Evolutionary conservation across 768 basidiomycete genomes (phyloP).

Genomic region (Russula emetica): DNA sequence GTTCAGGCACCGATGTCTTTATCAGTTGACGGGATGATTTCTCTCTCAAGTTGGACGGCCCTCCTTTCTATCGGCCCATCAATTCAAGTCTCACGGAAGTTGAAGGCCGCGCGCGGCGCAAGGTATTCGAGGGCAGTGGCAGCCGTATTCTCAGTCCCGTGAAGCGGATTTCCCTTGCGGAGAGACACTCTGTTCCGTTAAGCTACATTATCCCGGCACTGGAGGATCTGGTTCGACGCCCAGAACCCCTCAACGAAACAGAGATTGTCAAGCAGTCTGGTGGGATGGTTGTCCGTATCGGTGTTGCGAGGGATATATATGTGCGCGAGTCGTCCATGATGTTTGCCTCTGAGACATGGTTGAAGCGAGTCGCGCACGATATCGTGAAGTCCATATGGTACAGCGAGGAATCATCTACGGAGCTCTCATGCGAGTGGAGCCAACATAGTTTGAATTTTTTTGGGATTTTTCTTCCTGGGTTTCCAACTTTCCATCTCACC

Average conservation of each 20-base stretch:
- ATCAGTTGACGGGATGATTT: not conserved
- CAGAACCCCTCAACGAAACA: not conserved
- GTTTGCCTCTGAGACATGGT: not conserved
- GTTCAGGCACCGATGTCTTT: not conserved
- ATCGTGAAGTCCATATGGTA: slow-evolving; percentile 4
- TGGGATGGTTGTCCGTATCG: not conserved
- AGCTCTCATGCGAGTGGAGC: no score
- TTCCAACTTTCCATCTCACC: no score
- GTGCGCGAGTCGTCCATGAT: slow-evolving; percentile 1
- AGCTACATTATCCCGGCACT: not conserved
- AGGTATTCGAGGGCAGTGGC: not conserved
- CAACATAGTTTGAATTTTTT: no score
- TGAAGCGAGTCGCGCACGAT: not conserved
- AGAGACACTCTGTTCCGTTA: not conserved
- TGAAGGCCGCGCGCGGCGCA: slow-evolving; percentile 4
- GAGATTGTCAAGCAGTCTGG: not conserved
- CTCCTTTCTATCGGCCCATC: slow-evolving; percentile 9
- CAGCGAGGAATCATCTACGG: not conserved
- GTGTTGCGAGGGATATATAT: not conserved
- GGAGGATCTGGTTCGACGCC: not conserved
- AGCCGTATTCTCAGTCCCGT: not conserved
- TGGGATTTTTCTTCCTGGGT: no score
- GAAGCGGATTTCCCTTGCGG: not conserved
- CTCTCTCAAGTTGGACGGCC: not conserved
- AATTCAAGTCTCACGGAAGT: slow-evolving; percentile 10